Base-by-base conservation (phyloP, 352 stramenopile species). In the Phytophthora multivora region DNA sequence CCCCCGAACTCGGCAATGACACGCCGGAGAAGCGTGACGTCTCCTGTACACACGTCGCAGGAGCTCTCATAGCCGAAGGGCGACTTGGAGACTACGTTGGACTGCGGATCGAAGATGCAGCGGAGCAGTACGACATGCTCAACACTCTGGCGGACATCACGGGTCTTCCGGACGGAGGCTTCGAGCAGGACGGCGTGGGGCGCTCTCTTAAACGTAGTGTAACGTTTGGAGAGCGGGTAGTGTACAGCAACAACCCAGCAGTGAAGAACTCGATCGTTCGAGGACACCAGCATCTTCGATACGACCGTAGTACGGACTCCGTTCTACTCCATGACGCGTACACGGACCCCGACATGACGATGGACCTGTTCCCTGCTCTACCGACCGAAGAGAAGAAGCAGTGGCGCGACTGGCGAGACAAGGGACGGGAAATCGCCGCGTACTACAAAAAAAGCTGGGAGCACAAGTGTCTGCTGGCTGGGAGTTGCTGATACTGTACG, bases 171-270 rank as follows among this genome's bases (percentile, higher is more conserved):
- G 54, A 63, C 7, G 55, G 33, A 13, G 66, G 70, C 3, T 79
- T 79, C 40, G 18, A 73, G 19, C 70, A 76, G 26, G 67, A 63
- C 15, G 63, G 70, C 13, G 42, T 79, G 3, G 70, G 66, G 11
- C 58, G 70, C 0, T 79, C 73, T 13, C 72, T 86, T 11, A 75
- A 82, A 51, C 73, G 77, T n/a, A 40, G 67, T 6, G 26, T 73
- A 5, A 55, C 48, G 4, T 80, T 71, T 16, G 64, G 68, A 5
- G 48, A 70, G 48, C 59, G 69, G 4, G 51, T 63, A 5, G 74
- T 84, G 41, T 82, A 62, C 65, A 80, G 60, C 54, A 86, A 84
- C 74, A 86, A 86, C 46, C 74, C 77, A 12, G 48, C 60, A 11
- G 59, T 54, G 18, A 74, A 82, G 42, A 66, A 77, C 38, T 65